Evolutionary conservation across 139 green algal genomes (phyloP).

Genomic region (Coccomyxa sp.): DNA sequence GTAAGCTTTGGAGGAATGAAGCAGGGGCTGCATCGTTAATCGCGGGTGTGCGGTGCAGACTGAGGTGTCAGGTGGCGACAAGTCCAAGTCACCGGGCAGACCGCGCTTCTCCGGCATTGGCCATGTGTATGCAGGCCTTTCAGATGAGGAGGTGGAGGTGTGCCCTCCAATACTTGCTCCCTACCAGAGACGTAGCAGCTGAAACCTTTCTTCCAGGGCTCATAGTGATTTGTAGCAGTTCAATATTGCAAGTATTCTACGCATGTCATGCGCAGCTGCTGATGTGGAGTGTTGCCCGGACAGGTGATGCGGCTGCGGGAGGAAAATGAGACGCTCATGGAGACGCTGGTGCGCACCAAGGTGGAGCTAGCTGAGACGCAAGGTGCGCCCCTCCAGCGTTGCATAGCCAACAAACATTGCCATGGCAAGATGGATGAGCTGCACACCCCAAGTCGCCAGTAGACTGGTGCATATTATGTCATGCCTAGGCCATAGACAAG

Average conservation of each 20-base stretch:
- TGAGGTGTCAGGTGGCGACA: background rate
- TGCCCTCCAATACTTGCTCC: background rate
- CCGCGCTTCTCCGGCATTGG: background rate
- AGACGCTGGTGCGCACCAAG: slow-evolving; percentile 53
- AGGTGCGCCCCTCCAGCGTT: slow-evolving; percentile 1
- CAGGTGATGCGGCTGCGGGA: slow-evolving; percentile 39
- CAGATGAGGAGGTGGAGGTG: slow-evolving; percentile 21
- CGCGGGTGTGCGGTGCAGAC: background rate
- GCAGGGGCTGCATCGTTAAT: background rate
- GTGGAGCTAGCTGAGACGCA: slow-evolving; percentile 48
- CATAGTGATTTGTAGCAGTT: background rate
- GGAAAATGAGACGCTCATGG: slow-evolving; percentile 55
- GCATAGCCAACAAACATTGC: background rate
- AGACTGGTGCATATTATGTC: background rate
- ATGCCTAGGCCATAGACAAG: background rate
- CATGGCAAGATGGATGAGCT: background rate
- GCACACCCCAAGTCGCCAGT: background rate
- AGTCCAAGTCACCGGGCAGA: background rate
- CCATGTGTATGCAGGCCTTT: slow-evolving; percentile 2
- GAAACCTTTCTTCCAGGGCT: background rate
- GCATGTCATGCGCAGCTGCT: background rate
- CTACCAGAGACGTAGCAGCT: background rate
- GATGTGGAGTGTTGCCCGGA: background rate
- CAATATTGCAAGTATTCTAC: background rate
- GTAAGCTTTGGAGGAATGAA: background rate